A percentile compares a stretch with the other conserved stretches of the same genome.
phyloP scores from a whole-genome alignment of 345 rosid species.

The Ceriops zippeliana region DNA sequence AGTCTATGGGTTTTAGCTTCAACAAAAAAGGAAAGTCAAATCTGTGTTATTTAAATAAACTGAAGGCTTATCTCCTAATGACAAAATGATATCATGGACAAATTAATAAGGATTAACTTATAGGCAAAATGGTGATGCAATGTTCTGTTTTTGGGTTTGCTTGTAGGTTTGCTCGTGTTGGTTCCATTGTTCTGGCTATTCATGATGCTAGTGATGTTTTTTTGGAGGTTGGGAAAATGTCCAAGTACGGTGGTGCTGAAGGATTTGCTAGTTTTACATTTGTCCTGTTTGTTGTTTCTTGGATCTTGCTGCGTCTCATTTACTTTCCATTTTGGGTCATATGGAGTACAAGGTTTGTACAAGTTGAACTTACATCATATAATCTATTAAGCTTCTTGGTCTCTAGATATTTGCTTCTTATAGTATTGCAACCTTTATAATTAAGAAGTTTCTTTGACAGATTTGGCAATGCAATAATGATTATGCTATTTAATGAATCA shows the following conservation, averaged over 20 bases:
- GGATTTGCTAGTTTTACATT: slow-evolving; percentile 67
- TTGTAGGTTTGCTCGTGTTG: slow-evolving; percentile 84
- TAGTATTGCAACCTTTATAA: too few relatives aligned
- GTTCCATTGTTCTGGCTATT: slow-evolving; percentile 88
- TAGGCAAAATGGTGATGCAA: too few relatives aligned
- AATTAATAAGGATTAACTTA: too few relatives aligned
- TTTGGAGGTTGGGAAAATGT: slow-evolving; percentile 95
- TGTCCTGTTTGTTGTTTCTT: slow-evolving; percentile 77
- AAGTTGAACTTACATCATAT: slow-evolving; percentile 4
- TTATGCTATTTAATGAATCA: not conserved
- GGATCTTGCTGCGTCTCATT: slow-evolving; percentile 82
- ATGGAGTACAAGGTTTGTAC: slow-evolving; percentile 95
- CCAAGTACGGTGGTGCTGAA: slow-evolving; percentile 84
- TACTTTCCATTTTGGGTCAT: slow-evolving; percentile 97
- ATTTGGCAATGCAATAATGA: not conserved
- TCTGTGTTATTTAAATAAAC: too few relatives aligned
- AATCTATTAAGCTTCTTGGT: not conserved
- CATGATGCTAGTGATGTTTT: slow-evolving; percentile 96
- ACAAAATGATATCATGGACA: too few relatives aligned
- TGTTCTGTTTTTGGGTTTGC: slow-evolving; percentile 5
- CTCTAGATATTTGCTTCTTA: not conserved
- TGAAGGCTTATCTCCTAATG: too few relatives aligned
- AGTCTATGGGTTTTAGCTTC: too few relatives aligned
- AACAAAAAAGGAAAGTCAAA: too few relatives aligned
- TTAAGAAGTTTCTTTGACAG: too few relatives aligned